phyloP scores from a whole-genome alignment of 306 rosid species.

The Glycine soja region DNA sequence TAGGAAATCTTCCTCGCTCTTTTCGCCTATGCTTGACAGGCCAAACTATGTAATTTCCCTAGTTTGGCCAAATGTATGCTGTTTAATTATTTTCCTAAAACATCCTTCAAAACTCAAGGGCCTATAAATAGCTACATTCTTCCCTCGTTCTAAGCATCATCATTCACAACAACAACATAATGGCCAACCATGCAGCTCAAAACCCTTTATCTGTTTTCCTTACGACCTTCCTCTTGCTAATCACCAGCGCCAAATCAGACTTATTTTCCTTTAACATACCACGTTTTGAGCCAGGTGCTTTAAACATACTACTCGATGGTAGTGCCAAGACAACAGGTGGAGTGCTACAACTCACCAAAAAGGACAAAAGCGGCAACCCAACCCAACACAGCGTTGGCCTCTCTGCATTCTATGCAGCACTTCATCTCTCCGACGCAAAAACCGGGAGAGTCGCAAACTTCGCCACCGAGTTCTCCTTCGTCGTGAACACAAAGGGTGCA shows the following conservation, averaged over 20 bases:
- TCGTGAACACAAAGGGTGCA: not conserved
- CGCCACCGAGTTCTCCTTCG: conserved; percentile 40
- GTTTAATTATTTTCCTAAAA: not conserved
- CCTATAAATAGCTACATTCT: conserved; percentile 16
- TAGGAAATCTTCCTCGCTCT: not conserved
- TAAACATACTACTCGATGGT: not conserved
- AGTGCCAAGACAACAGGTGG: not conserved
- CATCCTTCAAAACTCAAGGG: not conserved
- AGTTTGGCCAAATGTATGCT: not conserved
- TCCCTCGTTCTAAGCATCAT: conserved; percentile 22
- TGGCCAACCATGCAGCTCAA: conserved; percentile 32
- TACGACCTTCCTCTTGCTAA: not conserved
- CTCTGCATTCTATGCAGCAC: not conserved
- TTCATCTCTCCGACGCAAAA: conserved; percentile 39
- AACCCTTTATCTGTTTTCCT: not conserved
- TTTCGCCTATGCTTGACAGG: not conserved
- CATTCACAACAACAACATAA: not conserved
- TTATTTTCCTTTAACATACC: conserved; percentile 28
- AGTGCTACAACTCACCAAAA: conserved; percentile 32
- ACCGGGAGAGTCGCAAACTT: conserved; percentile 25
- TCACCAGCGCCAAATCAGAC: conserved; percentile 31
- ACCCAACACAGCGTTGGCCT: conserved; percentile 39
- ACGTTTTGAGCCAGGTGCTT: not conserved
- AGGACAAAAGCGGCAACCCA: conserved; percentile 25
- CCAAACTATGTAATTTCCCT: not conserved